These are phyloP conservation scores for Leersia perrieri DNA, from an alignment of 176 grass and related monocot species.

Conservation along the genomic window DNA sequence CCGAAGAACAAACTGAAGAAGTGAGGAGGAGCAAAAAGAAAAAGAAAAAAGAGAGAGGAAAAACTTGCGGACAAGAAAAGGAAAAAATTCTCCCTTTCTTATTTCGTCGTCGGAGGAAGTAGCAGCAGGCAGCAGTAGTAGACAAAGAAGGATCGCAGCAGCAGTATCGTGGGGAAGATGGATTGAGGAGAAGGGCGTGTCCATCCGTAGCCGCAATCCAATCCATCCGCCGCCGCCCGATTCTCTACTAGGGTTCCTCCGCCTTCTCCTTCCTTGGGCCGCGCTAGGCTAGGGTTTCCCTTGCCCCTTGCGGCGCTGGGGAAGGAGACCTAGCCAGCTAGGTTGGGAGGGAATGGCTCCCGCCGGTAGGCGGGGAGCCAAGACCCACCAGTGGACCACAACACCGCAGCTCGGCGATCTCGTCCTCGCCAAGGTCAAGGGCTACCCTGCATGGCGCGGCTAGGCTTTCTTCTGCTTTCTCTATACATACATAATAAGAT, in stretches of 20 bases:
- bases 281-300: constrained; percentile 47
- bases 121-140: no score
- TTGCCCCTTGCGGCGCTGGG: background rate
- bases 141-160: background rate
- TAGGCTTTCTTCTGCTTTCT: constrained; percentile 20
- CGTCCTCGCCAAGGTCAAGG: constrained; percentile 98
- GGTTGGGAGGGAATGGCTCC: constrained; percentile 56
- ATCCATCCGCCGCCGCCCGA: background rate
- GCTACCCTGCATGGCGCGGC: constrained; percentile 90
- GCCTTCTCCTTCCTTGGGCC: constrained; percentile 13
- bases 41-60: background rate
- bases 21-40: no score
- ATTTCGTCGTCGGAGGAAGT: background rate
- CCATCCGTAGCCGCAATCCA: background rate
- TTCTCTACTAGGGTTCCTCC: background rate
- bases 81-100: background rate
- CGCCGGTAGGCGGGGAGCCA: constrained; percentile 59
- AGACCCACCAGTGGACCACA: constrained; percentile 59
- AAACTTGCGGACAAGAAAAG: background rate
- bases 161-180: background rate
- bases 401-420: constrained; percentile 76
- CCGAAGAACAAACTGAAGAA: no score
- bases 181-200: background rate
- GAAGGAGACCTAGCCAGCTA: background rate
- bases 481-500: background rate